Base-by-base conservation (phyloP, 108 stramenopile genomes). In the Chaetoceros tenuissimus region DNA sequence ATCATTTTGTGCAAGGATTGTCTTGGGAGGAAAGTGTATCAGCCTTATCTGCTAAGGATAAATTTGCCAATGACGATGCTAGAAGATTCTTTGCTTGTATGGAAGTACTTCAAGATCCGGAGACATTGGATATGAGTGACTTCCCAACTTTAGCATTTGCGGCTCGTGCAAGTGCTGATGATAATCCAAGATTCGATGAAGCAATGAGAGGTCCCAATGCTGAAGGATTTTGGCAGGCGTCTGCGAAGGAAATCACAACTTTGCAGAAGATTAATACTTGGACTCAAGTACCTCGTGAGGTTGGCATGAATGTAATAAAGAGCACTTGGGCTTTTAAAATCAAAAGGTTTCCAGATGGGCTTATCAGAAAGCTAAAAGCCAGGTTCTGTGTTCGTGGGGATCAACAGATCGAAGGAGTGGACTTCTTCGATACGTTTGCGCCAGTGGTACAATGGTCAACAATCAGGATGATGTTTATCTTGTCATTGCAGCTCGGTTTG, bases 371-470 rank as follows among this genome's bases (percentile, higher is more conserved):
- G 45, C 54, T 84, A 43, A 84, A 84, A 47, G 83, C 65, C 2
- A 0, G 83, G 17, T 73, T 75, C 30, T 84, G 83, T 55, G 66
- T 55, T 24, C 50, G 82, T 21, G 78, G 78, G 3, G 69, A 79
- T 46, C 45, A 59, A 28, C 82, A 84, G 51, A 46, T 66, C 0
- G 64, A 79, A 43, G 82, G 82, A 7, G 68, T 79, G 46, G 78
- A 84, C 50, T 84, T 60, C 70, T 72, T 67, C 54, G 67, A 78
- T 28, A 74, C 67, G 8, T 77, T 63, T 43, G 61, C 76, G 40
- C 73, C 80, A 22, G 75, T 79, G 0, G 80, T 81, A 0, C 51
- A 58, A 24, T 81, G 80, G 80, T 59, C 44, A 0, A 80, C 74
- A 0, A 62, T 75, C 13, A 63, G 74, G 0, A 27, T 74, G 16